phyloP scores from a whole-genome alignment of 2,329 filamentous ascomycete species.

The Aschersonia sp. region DNA sequence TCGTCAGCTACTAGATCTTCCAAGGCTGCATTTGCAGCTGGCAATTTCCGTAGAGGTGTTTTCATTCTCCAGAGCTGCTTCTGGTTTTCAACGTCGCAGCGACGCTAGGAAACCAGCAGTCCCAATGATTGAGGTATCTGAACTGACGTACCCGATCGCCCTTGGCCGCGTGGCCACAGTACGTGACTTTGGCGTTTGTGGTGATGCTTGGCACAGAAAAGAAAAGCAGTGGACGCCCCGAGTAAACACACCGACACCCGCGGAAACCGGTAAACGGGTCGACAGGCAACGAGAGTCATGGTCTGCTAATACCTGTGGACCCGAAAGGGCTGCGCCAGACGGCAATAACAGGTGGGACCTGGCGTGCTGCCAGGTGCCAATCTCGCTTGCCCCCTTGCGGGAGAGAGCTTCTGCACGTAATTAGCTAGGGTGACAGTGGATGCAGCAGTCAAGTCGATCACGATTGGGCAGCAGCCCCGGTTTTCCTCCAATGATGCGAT shows the following conservation, averaged over 20 bases:
- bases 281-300: too few species aligned
- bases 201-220: neutral
- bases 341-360: neutral
- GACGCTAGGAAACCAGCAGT: neutral
- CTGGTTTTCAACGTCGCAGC: too few species aligned
- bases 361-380: neutral
- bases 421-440: neutral
- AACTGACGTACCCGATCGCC: neutral
- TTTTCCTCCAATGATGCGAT: neutral
- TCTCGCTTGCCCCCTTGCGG: neutral
- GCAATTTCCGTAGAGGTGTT: neutral
- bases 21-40: neutral
- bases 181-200: neutral
- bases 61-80: neutral
- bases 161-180: constrained; percentile 4
- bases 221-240: neutral
- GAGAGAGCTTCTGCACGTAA: neutral
- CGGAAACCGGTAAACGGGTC: neutral
- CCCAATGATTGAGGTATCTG: neutral
- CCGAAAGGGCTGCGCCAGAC: too few species aligned
- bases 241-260: neutral
- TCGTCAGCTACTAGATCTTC: neutral
- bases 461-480: neutral
- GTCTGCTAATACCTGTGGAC: neutral
- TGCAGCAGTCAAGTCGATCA: neutral